Evolutionary conservation across 2,329 filamentous ascomycete genomes (phyloP), one percentile per base, ranked within the genome.

Genomic region (Apiospora aurea): DNA sequence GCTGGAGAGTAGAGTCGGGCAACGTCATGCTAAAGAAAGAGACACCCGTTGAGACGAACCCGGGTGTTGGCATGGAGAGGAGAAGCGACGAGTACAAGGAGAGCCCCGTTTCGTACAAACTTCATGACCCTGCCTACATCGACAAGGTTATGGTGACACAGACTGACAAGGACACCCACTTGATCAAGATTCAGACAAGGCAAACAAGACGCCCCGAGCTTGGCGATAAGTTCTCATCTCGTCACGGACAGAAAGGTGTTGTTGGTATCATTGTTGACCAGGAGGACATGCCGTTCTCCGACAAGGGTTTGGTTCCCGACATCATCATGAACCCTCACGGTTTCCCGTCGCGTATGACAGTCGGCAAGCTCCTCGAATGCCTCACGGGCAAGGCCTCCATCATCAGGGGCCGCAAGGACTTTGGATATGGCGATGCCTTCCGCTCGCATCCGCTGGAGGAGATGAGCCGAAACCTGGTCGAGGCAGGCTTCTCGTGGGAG

Each of bases 241-340:
- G 96, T 73, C 96, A 99, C 88, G 96, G 96, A 26, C 96, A 99
- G 80, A 99, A 99, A 82, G 96, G 96, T 85, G 96, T 98, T 26
- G 95, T 97, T 1, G 96, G 96, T 71, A 96, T 98, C 77, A 98
- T 99, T 72, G 95, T 96, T 24, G 94, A 97, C 74, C 96, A 98
- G 83, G 95, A 96, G 80, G 96, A 99, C 80, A 93, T 99, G 91
- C 96, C 96, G 0, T 99, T 99, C 84, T 93, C 93, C 47, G 96
- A 99, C 82, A 86, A 88, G 70, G 97, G 96, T 2, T 90, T 99
- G 76, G 92, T 91, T n/a, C 96, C 96, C 0, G 96, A 99, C 82
- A 98, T 99, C 76, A 99, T 99, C 89, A 99, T 99, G 96, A 99
- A 99, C 86, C 96, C 97, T 0, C 96, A 99, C 84, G 96, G 96